Conservation (phyloP, 2,329 filamentous ascomycete species). For the Ascochyta fabae region DNA sequence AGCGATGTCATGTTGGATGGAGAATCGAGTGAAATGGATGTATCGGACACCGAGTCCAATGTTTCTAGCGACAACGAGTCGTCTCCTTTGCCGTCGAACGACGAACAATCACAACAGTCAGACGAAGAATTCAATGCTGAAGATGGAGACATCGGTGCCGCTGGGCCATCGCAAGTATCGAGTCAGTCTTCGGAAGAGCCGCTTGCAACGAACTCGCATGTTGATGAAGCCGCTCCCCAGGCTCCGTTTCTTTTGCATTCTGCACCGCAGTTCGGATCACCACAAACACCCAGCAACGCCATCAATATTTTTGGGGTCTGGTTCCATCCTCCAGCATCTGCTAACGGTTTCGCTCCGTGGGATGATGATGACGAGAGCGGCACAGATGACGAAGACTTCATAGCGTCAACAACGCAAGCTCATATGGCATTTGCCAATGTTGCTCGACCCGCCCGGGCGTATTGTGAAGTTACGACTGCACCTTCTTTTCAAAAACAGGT, state of each 20-base stretch:
- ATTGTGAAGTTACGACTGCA: conserved; percentile 9
- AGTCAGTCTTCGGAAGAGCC: no score
- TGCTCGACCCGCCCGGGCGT: conserved; percentile 5
- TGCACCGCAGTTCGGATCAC: neutral
- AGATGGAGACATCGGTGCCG: neutral
- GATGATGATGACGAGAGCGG: conserved; percentile 4
- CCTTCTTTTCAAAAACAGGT: conserved; percentile 8
- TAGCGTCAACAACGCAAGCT: conserved; percentile 1
- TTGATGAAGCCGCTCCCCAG: no score
- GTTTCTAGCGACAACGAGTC: neutral
- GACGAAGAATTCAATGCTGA: neutral
- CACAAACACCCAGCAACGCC: neutral
- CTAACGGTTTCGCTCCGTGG: neutral
- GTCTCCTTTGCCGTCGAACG: neutral
- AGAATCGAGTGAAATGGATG: conserved; percentile 9
- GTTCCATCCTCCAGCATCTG: conserved; percentile 5
- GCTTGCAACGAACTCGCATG: no score
- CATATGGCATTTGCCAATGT: neutral
- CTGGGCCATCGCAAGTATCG: neutral
- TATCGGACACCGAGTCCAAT: conserved; percentile 7
- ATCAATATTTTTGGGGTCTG: conserved; percentile 13
- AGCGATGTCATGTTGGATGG: neutral
- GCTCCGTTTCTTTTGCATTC: no score
- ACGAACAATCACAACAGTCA: neutral
- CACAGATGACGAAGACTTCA: conserved; percentile 4